Evolutionary conservation across 495 filamentous ascomycete genomes (phyloP), one percentile per base, ranked within the genome.

Genomic region (Mytilinidion resinicola): DNA sequence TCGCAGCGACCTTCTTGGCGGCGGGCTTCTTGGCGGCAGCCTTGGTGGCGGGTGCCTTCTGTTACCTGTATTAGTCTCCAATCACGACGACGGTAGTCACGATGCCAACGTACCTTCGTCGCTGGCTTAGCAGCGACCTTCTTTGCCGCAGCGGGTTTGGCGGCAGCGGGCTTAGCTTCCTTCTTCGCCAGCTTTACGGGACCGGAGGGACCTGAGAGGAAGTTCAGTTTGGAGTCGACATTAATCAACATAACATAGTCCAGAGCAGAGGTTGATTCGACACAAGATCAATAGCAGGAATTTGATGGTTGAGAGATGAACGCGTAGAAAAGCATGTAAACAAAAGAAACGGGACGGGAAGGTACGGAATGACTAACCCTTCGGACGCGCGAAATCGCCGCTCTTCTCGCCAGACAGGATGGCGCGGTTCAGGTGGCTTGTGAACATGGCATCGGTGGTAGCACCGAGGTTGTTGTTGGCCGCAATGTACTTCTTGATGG

Each of bases 161-260:
- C 21, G 19, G 70, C 61, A n/a, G 61, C 49, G 30, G 60, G 25
- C 56, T 68, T 71, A 44, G 66, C 53, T 30, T 77, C 77, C 80
- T 95, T 95, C 84, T 95, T 96, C 33, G 86, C 88, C 44, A 99
- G 87, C 85, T 99, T 99, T 76, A 96, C 89, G 61, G 90, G 88
- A 42, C 93, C 93, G 47, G 93, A 97, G 53, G 89, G 79, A 64
- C 91, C 91, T 95, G 54, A 56, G 34, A 41, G 34, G 69, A 64
- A 70, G 49, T 72, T 85, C 64, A 83, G 76, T 62, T 60, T 38
- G 46, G 55, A 0, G 19, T 43, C 33, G 19, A 20, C 36, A 42
- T 21, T 9, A 15, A 41, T 17, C 34, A 59, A 41, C 37, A 39
- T 17, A 37, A 51, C 21, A 46, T n/a, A 41, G 51, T n/a, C 19